phyloP scores from a whole-genome alignment of 495 filamentous ascomycete genomes.

The Podospora australis region DNA sequence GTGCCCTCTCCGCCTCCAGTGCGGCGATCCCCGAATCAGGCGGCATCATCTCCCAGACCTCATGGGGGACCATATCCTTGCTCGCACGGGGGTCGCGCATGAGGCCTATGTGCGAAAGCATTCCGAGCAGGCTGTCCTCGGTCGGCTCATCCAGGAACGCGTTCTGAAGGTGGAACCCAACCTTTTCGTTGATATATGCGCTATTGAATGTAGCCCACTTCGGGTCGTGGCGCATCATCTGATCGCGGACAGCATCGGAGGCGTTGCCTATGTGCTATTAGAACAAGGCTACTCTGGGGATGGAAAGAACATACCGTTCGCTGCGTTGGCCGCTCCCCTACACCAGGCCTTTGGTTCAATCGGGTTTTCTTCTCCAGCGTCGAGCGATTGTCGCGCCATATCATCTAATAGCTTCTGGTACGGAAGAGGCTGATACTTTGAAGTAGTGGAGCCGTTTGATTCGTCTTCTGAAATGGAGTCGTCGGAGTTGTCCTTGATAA shows the following conservation, averaged over 20 bases:
- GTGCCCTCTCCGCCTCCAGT: slow-evolving; percentile 15
- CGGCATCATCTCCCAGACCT: slow-evolving; percentile 15
- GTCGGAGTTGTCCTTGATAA: slow-evolving; percentile 1
- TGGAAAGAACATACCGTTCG: slow-evolving; percentile 13
- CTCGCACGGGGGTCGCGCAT: slow-evolving; percentile 18
- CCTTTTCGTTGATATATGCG: slow-evolving; percentile 17
- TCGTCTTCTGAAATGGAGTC: not conserved
- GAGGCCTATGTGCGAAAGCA: slow-evolving; percentile 20
- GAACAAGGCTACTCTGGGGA: slow-evolving; percentile 4
- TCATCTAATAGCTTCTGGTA: slow-evolving; percentile 17
- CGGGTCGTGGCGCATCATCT: slow-evolving; percentile 22
- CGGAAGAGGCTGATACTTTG: slow-evolving; percentile 10
- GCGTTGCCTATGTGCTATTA: slow-evolving; percentile 4
- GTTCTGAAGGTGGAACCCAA: slow-evolving; percentile 18
- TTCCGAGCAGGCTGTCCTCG: slow-evolving; percentile 11
- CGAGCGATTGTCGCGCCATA: slow-evolving; percentile 15
- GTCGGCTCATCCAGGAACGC: slow-evolving; percentile 12
- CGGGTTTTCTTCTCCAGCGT: slow-evolving; percentile 12
- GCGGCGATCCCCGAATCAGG: slow-evolving; percentile 17
- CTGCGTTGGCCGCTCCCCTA: slow-evolving; percentile 14
- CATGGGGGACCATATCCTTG: slow-evolving; percentile 16
- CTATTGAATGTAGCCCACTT: slow-evolving; percentile 16
- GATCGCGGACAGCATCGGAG: slow-evolving; percentile 5
- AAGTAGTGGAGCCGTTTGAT: not conserved
- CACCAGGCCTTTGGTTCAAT: slow-evolving; percentile 11